Conservation (phyloP, 78 protist genomes). For the Creolimax fragrantissima region DNA sequence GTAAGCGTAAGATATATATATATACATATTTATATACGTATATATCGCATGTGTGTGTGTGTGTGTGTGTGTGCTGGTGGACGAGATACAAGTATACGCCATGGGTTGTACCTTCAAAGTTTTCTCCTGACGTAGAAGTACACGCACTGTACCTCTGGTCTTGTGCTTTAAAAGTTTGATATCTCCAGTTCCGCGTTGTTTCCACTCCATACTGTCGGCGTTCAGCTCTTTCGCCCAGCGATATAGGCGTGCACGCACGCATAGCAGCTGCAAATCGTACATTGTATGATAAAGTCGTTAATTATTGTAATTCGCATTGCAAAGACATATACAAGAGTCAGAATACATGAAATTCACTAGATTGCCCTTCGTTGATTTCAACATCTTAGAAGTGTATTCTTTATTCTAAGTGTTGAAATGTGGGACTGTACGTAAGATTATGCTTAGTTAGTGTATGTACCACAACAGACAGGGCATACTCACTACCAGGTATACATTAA, state of each 20-base stretch:
- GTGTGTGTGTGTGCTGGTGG: too few species aligned
- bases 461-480: too few species aligned
- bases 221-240: constrained; percentile 41
- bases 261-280: background rate
- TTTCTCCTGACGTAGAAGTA: constrained; percentile 88
- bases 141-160: constrained; percentile 48
- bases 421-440: too few species aligned
- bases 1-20: too few species aligned
- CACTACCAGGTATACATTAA: too few species aligned
- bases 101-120: constrained; percentile 84
- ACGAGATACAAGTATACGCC: constrained; percentile 81
- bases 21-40: too few species aligned
- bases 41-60: too few species aligned
- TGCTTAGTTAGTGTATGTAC: too few species aligned
- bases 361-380: background rate
- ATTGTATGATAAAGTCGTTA: too few species aligned
- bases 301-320: background rate
- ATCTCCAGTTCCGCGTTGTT: constrained; percentile 84
- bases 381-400: background rate
- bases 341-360: background rate
- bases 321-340: background rate
- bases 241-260: constrained; percentile 66
- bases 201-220: constrained; percentile 57
- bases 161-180: constrained; percentile 71
- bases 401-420: too few species aligned